A percentile compares a stretch with the other conserved stretches of the same genome.
Conservation (phyloP, 2,329 filamentous ascomycete genomes). For the Claviceps fusiformis region DNA sequence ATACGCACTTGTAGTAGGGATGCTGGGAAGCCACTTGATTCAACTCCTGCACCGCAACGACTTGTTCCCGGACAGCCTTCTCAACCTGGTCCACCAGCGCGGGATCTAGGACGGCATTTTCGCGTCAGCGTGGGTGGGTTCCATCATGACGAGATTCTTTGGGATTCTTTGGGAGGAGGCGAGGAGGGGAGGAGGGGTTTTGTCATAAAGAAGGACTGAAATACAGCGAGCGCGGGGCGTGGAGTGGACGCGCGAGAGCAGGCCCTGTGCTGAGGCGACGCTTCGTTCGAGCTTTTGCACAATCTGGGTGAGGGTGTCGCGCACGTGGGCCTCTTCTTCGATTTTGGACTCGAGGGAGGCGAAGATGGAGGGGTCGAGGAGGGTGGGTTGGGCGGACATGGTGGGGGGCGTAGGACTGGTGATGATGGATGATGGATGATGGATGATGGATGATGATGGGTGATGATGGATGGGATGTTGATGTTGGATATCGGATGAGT, state of each 20-base stretch:
- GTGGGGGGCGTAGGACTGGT: conserved; percentile 1
- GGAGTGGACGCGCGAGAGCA: conserved; percentile 80
- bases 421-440: not conserved
- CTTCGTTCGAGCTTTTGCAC: conserved; percentile 72
- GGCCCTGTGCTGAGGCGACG: conserved; percentile 66
- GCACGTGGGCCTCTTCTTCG: conserved; percentile 70
- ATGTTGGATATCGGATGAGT: not conserved
- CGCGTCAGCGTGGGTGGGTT: conserved; percentile 2
- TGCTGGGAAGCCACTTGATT: conserved; percentile 64
- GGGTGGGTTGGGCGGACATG: conserved; percentile 21
- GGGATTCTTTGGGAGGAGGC: too few species aligned
- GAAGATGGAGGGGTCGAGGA: conserved; percentile 69
- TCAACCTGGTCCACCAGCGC: conserved; percentile 58
- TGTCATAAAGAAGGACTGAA: conserved; percentile 10
- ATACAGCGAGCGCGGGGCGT: conserved; percentile 51
- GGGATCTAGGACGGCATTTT: conserved; percentile 30
- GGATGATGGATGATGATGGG: not conserved
- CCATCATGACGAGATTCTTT: too few species aligned
- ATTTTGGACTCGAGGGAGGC: conserved; percentile 77
- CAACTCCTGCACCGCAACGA: conserved; percentile 57
- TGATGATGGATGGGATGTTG: not conserved
- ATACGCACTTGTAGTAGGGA: conserved; percentile 80
- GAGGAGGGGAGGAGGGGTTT: not conserved
- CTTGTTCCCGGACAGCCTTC: conserved; percentile 57
- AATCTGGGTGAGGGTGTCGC: conserved; percentile 73